phyloP scores from a whole-genome alignment of 1,284 basidiomycete genomes.

The Gastroboletus turbinatus region DNA sequence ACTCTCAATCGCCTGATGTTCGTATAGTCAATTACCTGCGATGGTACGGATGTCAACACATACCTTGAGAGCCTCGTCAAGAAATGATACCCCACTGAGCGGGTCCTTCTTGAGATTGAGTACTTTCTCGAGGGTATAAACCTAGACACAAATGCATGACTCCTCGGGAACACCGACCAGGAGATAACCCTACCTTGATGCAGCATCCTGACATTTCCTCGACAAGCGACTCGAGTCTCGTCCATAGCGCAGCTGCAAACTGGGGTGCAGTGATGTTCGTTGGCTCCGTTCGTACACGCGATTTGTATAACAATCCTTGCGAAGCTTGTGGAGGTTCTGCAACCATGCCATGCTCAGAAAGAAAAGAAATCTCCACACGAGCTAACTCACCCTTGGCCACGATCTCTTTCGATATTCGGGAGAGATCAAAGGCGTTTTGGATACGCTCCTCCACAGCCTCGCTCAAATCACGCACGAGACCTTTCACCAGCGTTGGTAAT shows the following conservation, averaged over 20 bases:
- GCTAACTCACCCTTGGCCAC: constrained; percentile 64
- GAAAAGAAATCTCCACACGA: not conserved
- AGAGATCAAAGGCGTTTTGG: constrained; percentile 80
- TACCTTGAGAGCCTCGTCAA: constrained; percentile 92
- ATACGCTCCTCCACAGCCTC: constrained; percentile 84
- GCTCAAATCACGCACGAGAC: constrained; percentile 78
- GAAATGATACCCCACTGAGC: constrained; percentile 73
- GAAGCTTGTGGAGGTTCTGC: constrained; percentile 32
- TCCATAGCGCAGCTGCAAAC: constrained; percentile 83
- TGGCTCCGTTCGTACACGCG: constrained; percentile 81
- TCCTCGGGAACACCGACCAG: not conserved
- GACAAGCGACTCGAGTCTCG: constrained; percentile 76
- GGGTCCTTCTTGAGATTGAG: constrained; percentile 85
- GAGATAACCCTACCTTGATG: constrained; percentile 63
- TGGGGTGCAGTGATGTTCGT: constrained; percentile 80
- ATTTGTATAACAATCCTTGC: constrained; percentile 62
- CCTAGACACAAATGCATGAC: constrained; percentile 42
- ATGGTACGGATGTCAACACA: not conserved
- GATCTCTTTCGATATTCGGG: constrained; percentile 82
- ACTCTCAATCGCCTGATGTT: constrained; percentile 72
- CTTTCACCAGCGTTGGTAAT: constrained; percentile 80
- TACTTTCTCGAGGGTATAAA: constrained; percentile 94
- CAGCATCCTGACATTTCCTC: constrained; percentile 91
- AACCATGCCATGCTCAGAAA: constrained; percentile 2
- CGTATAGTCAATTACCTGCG: constrained; percentile 3